These are phyloP conservation scores for Xylaria palmicola DNA, from an alignment of 495 filamentous ascomycete species.

Conservation along the genomic window DNA sequence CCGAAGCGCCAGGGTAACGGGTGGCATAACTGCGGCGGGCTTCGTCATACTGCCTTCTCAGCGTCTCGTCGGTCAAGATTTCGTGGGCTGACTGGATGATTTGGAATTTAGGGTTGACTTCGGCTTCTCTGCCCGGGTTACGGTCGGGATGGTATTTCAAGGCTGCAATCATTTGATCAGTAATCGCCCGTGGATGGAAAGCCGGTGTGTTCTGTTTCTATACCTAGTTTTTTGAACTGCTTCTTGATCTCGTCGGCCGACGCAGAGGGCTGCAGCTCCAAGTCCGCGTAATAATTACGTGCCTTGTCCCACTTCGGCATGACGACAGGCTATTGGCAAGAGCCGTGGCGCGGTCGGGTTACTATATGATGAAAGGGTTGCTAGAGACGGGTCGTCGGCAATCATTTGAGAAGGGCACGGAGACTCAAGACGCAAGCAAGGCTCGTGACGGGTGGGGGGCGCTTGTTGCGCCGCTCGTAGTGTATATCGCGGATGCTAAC, in stretches of 20 bases:
- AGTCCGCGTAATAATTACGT: slow-evolving; percentile 84
- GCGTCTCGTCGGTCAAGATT: slow-evolving; percentile 66
- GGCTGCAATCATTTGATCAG: slow-evolving; percentile 48
- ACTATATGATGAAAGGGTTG: not conserved
- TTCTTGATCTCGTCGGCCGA: slow-evolving; percentile 74
- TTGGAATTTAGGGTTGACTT: slow-evolving; percentile 78
- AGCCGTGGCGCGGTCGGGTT: slow-evolving; percentile 8
- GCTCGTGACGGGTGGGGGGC: too few species aligned
- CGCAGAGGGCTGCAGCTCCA: slow-evolving; percentile 64
- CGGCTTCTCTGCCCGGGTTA: slow-evolving; percentile 77
- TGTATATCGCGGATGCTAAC: not conserved
- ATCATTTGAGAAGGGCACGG: not conserved
- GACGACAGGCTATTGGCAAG: slow-evolving; percentile 27
- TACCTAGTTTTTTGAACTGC: slow-evolving; percentile 83
- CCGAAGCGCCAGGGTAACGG: slow-evolving; percentile 42
- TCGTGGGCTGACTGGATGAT: slow-evolving; percentile 84
- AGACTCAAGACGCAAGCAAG: too few species aligned
- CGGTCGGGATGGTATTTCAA: slow-evolving; percentile 87
- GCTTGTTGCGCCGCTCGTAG: not conserved
- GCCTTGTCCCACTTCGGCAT: slow-evolving; percentile 76
- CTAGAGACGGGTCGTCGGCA: not conserved
- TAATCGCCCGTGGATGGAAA: not conserved
- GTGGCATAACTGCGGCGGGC: slow-evolving; percentile 48
- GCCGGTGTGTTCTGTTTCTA: not conserved
- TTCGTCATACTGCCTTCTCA: slow-evolving; percentile 73